phyloP scores from a whole-genome alignment of 129 eudicot genomes.

The Chrysanthemum seticuspe region DNA sequence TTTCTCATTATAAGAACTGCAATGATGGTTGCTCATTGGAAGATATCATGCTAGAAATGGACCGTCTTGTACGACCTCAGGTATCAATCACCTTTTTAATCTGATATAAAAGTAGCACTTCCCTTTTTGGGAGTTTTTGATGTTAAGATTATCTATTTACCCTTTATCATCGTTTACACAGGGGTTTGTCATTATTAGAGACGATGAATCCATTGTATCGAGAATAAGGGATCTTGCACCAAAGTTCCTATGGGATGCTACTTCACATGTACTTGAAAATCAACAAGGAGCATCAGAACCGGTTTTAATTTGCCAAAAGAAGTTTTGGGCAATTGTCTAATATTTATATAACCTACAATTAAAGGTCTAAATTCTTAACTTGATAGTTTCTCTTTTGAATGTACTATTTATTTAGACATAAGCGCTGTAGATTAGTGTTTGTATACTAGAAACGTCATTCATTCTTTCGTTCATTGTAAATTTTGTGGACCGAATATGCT shows the following conservation, averaged over 20 bases:
- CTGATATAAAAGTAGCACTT: neutral
- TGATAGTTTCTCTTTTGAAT: neutral
- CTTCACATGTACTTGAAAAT: slow-evolving; percentile 63
- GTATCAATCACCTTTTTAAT: slow-evolving; percentile 27
- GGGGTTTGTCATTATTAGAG: slow-evolving; percentile 82
- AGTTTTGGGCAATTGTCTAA: slow-evolving; percentile 74
- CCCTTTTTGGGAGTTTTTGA: neutral
- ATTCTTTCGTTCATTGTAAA: slow-evolving; percentile 40
- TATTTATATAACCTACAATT: neutral
- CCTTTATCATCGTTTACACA: slow-evolving; percentile 24
- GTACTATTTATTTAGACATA: neutral
- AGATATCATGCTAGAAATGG: slow-evolving; percentile 95
- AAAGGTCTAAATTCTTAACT: neutral
- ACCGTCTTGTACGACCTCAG: slow-evolving; percentile 91
- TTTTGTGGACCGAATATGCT: slow-evolving; percentile 8
- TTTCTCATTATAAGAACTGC: slow-evolving; percentile 56
- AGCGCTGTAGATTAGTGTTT: slow-evolving; percentile 6
- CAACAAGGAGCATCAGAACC: slow-evolving; percentile 56
- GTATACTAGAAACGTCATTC: slow-evolving; percentile 4
- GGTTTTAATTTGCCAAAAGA: slow-evolving; percentile 79
- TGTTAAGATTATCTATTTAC: slow-evolving; percentile 1
- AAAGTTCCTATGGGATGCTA: slow-evolving; percentile 81
- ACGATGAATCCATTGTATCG: slow-evolving; percentile 57
- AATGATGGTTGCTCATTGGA: slow-evolving; percentile 70
- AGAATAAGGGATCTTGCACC: slow-evolving; percentile 66